Evolutionary conservation across 1,284 basidiomycete species (phyloP), one percentile per base, ranked within the genome.

Genomic region (Pseudozyma sp.): DNA sequence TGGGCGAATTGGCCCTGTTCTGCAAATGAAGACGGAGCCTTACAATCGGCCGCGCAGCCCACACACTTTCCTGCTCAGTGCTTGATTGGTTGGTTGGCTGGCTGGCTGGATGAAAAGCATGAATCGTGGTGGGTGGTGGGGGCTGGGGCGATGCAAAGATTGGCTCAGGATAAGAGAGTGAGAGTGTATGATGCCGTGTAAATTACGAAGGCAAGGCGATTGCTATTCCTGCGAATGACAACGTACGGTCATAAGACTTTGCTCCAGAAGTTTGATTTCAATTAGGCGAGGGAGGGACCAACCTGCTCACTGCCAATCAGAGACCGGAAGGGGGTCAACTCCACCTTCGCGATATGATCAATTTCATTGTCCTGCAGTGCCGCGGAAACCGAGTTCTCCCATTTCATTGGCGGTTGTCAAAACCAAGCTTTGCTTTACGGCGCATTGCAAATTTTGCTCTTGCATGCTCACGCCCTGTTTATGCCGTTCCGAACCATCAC

Each of bases 241-340:
- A 51, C 10, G 54, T 34, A 36, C 34, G 54, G 54, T 56, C 54
- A 56, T 56, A 45, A 39, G 54, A 56, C 54, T 31, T 39, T 34
- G 42, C 36, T 39, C 12, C 31, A 56, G 48, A 40, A 25, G 35
- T 55, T 55, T 19, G 40, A 45, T 18, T 10, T 14, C 11, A 36
- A 47, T 25, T 55, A 55, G 35, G 43, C 53, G 53, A 55, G 53
- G 43, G 13, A 47, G 11, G 5, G 8, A 40, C 14, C 13, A 11
- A 11, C 43, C 5, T 55, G 52, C 16, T 45, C 43, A 35, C 35
- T 36, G 43, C 54, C 54, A 49, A 49, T 56, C 54, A 56, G 9
- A 48, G 45, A 25, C 11, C 36, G 48, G 10, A 25, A 14, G 21
- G 39, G 38, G 35, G 35, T 34, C 49, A 39, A 31, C 25, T 31